Evolutionary conservation across 1,284 basidiomycete species (phyloP).

Genomic region (Tremellales sp.): DNA sequence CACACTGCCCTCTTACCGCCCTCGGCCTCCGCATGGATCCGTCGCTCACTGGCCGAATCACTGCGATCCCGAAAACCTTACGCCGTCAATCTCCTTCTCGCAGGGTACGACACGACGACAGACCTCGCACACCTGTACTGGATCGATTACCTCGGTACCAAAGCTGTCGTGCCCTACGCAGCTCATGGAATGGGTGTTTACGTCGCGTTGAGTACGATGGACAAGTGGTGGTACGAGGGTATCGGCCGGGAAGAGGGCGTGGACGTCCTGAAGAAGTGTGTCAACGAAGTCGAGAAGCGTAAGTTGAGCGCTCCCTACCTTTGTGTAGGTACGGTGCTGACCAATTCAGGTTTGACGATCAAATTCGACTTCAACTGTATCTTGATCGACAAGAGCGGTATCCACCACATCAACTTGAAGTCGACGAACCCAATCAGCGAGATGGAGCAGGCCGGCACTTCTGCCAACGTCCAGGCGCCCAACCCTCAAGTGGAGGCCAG

Average conservation of each 20-base stretch:
- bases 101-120: slow-evolving; percentile 75
- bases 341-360: slow-evolving; percentile 60
- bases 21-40: slow-evolving; percentile 91
- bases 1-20: slow-evolving; percentile 76
- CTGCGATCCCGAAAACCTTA: slow-evolving; percentile 85
- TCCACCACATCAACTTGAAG: slow-evolving; percentile 62
- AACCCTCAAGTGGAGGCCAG: slow-evolving; percentile 23
- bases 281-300: slow-evolving; percentile 82
- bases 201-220: slow-evolving; percentile 86
- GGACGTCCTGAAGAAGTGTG: slow-evolving; percentile 75
- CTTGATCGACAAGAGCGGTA: slow-evolving; percentile 84
- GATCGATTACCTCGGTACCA: slow-evolving; percentile 92
- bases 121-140: slow-evolving; percentile 74
- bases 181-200: slow-evolving; percentile 95
- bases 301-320: slow-evolving; percentile 16
- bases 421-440: slow-evolving; percentile 34
- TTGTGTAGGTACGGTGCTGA: neutral
- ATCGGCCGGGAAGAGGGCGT: slow-evolving; percentile 68
- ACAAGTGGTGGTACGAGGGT: slow-evolving; percentile 60
- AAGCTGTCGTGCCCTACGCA: slow-evolving; percentile 82
- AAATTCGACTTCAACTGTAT: slow-evolving; percentile 83
- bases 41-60: slow-evolving; percentile 81
- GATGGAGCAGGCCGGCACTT: slow-evolving; percentile 19
- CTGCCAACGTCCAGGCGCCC: slow-evolving; percentile 22
- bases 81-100: slow-evolving; percentile 86